Conservation (phyloP, 2,329 filamentous ascomycete genomes). For the Myriangium duriaei region DNA sequence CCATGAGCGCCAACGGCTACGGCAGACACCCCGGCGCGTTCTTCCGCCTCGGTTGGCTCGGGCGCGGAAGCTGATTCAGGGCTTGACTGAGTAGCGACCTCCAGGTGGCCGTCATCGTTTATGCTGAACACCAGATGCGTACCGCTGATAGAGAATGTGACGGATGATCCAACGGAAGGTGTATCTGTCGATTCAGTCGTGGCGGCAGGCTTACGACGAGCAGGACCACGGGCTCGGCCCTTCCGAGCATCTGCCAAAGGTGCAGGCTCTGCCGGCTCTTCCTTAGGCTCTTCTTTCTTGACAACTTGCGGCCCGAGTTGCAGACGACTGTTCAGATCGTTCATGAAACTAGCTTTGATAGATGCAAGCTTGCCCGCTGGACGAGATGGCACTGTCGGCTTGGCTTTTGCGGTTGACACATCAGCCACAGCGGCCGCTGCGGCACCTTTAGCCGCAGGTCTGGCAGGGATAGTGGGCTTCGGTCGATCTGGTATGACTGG, state of each 20-base stretch:
- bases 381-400: constrained; percentile 69
- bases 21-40: constrained; percentile 8
- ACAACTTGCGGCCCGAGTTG: constrained; percentile 66
- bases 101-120: constrained; percentile 28
- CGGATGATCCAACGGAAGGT: constrained; percentile 34
- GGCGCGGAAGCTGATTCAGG: constrained; percentile 5
- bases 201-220: constrained; percentile 54
- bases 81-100: constrained; percentile 17
- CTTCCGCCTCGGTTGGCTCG: constrained; percentile 10
- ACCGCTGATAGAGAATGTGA: constrained; percentile 31
- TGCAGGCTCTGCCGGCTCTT: constrained; percentile 50
- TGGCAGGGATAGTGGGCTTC: constrained; percentile 51
- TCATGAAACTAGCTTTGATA: constrained; percentile 83
- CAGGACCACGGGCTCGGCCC: constrained; percentile 75
- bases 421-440: constrained; percentile 21
- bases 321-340: constrained; percentile 79
- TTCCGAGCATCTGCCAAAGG: constrained; percentile 86
- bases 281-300: constrained; percentile 51
- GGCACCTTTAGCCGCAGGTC: constrained; percentile 39
- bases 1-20: constrained; percentile 14
- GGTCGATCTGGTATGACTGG: constrained; percentile 45
- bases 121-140: constrained; percentile 31
- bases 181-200: constrained; percentile 40
- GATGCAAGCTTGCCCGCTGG: constrained; percentile 82
- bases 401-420: constrained; percentile 48